Evolutionary conservation across 805 yeast species (phyloP).

Genomic region (Candida bentonensis): DNA sequence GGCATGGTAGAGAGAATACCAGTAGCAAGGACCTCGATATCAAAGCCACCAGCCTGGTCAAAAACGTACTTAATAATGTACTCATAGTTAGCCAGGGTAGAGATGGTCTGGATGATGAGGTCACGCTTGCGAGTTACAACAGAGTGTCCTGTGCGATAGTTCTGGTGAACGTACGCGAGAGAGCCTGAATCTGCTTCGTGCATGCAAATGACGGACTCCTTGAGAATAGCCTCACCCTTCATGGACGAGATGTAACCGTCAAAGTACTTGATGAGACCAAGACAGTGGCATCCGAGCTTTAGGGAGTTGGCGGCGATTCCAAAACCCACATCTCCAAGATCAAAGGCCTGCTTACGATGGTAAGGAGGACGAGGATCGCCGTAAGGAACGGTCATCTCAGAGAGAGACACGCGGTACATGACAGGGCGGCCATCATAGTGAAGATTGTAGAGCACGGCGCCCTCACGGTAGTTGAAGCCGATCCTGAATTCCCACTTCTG

Average conservation of each 20-base stretch:
- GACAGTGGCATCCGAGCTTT: conserved; percentile 69
- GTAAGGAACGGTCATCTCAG: conserved; percentile 82
- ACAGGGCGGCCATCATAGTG: conserved; percentile 64
- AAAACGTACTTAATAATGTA: conserved; percentile 59
- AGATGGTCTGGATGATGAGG: conserved; percentile 66
- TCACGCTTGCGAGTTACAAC: conserved; percentile 62
- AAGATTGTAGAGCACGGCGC: conserved; percentile 60
- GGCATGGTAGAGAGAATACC: conserved; percentile 81
- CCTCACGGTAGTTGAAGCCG: conserved; percentile 61
- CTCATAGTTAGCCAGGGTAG: conserved; percentile 78
- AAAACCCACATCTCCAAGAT: conserved; percentile 75
- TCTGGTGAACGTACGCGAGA: conserved; percentile 55
- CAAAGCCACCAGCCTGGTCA: conserved; percentile 66
- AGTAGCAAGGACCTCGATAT: conserved; percentile 70
- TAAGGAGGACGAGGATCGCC: conserved; percentile 76
- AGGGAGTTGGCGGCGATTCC: conserved; percentile 62
- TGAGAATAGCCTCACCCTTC: conserved; percentile 45
- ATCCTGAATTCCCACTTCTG: conserved; percentile 76
- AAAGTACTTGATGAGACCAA: conserved; percentile 65
- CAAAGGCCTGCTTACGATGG: conserved; percentile 80
- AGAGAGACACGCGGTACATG: conserved; percentile 56
- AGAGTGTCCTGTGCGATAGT: conserved; percentile 60
- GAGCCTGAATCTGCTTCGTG: conserved; percentile 79
- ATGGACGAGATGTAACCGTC: conserved; percentile 47
- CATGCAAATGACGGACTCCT: conserved; percentile 63